Base-by-base conservation (phyloP, 2,329 filamentous ascomycete genomes). In the Alternaria viburni region DNA sequence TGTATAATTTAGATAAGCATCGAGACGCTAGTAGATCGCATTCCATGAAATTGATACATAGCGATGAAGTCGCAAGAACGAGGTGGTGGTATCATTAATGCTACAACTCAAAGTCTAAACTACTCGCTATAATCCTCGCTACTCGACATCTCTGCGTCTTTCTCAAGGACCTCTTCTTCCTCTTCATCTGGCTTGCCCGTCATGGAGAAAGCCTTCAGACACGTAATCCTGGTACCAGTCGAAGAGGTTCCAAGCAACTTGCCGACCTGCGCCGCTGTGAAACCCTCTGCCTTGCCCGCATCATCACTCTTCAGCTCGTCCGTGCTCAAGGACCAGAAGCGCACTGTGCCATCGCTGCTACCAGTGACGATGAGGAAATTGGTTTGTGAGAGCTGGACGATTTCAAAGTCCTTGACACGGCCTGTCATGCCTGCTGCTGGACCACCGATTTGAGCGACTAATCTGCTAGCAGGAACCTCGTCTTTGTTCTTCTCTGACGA, bases 171-270 rank as follows among this genome's bases (percentile, higher is more conserved):
- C n/a, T 70, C 71, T 2, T 69, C 67, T 8, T 71, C 74, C 4
- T 61, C 72, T 8, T 73, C 71, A 13, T 76, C 76, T 1, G 76
- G 69, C 21, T 61, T 72, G 2, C 77, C 78, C 79, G 92, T 87
- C 93, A 98, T 96, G 67, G 92, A 83, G 82, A 97, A 98, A 21
- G 91, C 91, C 71, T 89, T 89, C 73, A 98, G 77, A 77, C 96
- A 98, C 41, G 94, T 98, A 69, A 98, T 93, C 60, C 96, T 86
- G 77, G 95, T 94, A 49, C 90, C 89, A 21, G 94, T 97, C 80
- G 94, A 91, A 74, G 96, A 96, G 30, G 87, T 89, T 15, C 90
- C 93, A 47, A 97, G 77, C 59, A 96, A 77, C 68, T 82, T 86
- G 28, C 92, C 93, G 21, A 92, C 79, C 66, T 88, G 85, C 28